Evolutionary conservation across 768 basidiomycete species (phyloP), one percentile per base, ranked within the genome.

Genomic region (Suillus variegatus): DNA sequence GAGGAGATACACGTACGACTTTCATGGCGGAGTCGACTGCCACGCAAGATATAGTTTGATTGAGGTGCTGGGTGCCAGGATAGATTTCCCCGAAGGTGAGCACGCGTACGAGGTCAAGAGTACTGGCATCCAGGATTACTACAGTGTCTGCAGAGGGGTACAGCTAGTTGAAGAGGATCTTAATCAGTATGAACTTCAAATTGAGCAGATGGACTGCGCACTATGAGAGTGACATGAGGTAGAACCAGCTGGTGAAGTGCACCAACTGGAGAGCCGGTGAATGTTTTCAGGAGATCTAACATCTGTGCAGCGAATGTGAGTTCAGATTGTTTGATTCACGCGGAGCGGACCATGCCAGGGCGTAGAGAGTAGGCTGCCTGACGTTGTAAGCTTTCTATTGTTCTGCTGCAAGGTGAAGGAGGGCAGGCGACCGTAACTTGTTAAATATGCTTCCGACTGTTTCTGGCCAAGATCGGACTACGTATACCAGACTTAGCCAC

Each of bases 71-170:
- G 14, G 80, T 71, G n/a, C 85, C 83, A 6, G 93, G 92, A 73
- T 93, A 94, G 7, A 88, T 91, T 73, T 94, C 92, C 81, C 86
- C 89, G 71, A 94, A 92, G 40, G 89, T 86, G 28, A 95, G 85
- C 55, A 90, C 85, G 65, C 89, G 88, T 64, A 88, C 75, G 55
- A 94, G 82, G 20, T 80, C 75, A 41, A 94, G 85, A 18, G 80
- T 82, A 64, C 79, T 83, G n/a, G 92, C 90, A 81, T 93, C 81
- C 70, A 92, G 85, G 52, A 94, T 79, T 64, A 93, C 81, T 67
- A 94, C 75, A 3, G 87, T 82, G 72, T 92, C 87, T 44, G 86
- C 87, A 20, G 90, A 91, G 6, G 90, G 81, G 73, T 93, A 92
- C 9, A 93, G 75, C 92, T 94, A 69, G 36, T 60, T 49, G 28